Base-by-base conservation (phyloP, 2,329 filamentous ascomycete genomes). In the Plectosphaerella plurivora region DNA sequence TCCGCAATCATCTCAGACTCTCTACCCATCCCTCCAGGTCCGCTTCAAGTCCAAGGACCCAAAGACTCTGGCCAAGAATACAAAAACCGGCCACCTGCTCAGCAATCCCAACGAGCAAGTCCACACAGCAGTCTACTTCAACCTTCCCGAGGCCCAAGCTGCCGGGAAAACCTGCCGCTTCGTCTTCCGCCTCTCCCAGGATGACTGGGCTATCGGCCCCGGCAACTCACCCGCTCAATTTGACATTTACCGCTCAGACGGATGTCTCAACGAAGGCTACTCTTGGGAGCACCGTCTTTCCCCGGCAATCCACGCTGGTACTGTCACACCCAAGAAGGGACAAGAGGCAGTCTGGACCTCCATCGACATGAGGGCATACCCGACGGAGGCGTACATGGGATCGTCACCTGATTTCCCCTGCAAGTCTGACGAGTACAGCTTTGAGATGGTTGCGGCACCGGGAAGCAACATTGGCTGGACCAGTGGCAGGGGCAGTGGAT, bases 81-180 rank as follows among this genome's bases (percentile, higher is more conserved):
- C 47, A 36, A 36, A 28, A 10, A 41, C n/a, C 18, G 47, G 47
- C 5, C 47, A 49, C 20, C 37, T 49, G 16, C 47, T 49, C 5
- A 49, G 41, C 47, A 42, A 25, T 20, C 47, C 47, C 18, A 44
- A 33, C 47, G 47, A 49, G 47, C n/a, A 49, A 42, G 47, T 49
- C 47, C 35, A 41, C 22, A 49, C 47, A 14, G 12, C 47, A 6
- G 47, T 49, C 20, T 42, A 42, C 36, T 49, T 49, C 20, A n/a
- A 36, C 9, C 16, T 49, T 11, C 15, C 36, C 47, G 18, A 24
- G 35, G 35, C 47, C 47, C 35, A 41, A 20, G 36, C 20, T 5
- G 47, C 16, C 22, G 20, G 36, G 18, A 49, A 49, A 39, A 49
- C 36, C 15, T 49, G 47, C 47, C 47, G 36, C 24, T 22, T 49